Conservation (phyloP, 495 filamentous ascomycete genomes). For the Corynascus novoguineensis region DNA sequence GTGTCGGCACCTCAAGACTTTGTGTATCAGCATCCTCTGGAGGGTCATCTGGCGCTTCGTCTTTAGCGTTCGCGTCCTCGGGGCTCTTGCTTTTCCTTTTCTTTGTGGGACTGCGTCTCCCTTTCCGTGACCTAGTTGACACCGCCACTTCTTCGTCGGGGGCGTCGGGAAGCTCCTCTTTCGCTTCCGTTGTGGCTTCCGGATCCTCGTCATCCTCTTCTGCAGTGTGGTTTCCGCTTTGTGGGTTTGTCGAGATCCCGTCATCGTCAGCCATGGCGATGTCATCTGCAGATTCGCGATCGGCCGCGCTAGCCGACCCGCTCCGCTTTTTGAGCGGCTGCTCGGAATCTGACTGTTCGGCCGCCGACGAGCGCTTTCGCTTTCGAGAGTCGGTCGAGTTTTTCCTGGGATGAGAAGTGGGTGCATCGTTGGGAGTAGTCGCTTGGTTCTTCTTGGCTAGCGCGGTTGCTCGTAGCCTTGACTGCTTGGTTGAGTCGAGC, state of each 20-base stretch:
- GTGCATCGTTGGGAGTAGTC: constrained; percentile 16
- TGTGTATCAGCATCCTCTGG: constrained; percentile 27
- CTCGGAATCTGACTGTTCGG: constrained; percentile 42
- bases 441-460: constrained; percentile 26
- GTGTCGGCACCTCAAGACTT: constrained; percentile 32
- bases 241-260: constrained; percentile 33
- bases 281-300: constrained; percentile 34
- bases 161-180: constrained; percentile 25
- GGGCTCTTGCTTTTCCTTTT: constrained; percentile 37
- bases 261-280: constrained; percentile 41
- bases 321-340: constrained; percentile 56
- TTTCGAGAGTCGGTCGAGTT: constrained; percentile 43
- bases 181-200: constrained; percentile 16
- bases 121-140: constrained; percentile 29
- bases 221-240: constrained; percentile 38
- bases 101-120: constrained; percentile 37
- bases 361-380: constrained; percentile 44
- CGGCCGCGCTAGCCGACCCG: constrained; percentile 39
- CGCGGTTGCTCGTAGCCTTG: constrained; percentile 19
- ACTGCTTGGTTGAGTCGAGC: constrained; percentile 20
- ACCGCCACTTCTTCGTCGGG: constrained; percentile 26
- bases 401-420: constrained; percentile 13
- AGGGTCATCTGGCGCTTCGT: constrained; percentile 30
- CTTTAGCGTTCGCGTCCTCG: constrained; percentile 24
- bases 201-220: constrained; percentile 36